Evolutionary conservation across 2,329 filamentous ascomycete species (phyloP).

Genomic region (Talaromyces sp.): DNA sequence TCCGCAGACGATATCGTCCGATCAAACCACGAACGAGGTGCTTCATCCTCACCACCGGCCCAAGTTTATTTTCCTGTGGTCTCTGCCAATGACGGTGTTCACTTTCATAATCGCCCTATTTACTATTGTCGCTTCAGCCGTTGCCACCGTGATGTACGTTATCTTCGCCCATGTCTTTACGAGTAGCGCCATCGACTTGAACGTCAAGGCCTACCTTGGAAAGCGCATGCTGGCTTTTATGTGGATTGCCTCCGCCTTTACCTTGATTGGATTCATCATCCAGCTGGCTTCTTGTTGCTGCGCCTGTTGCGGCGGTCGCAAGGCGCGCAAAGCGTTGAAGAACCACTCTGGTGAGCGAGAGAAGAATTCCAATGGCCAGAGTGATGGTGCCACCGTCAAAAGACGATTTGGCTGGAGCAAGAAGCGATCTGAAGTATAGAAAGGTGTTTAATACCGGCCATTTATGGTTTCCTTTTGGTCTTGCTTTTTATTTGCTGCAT

Average conservation of each 20-base stretch:
- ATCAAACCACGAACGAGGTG: conserved; percentile 18
- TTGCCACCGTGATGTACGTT: conserved; percentile 77
- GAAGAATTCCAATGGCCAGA: background rate
- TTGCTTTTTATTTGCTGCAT: background rate
- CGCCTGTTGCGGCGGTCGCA: conserved; percentile 36
- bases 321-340: conserved; percentile 29
- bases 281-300: conserved; percentile 76
- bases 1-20: conserved; percentile 26
- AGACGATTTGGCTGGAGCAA: conserved; percentile 7
- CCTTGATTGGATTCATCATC: conserved; percentile 63
- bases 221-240: conserved; percentile 76
- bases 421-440: conserved; percentile 1
- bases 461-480: background rate
- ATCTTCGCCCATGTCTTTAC: conserved; percentile 75
- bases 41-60: conserved; percentile 30
- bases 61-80: conserved; percentile 41
- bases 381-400: background rate
- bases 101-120: conserved; percentile 62
- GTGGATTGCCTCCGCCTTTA: conserved; percentile 71
- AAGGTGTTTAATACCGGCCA: background rate
- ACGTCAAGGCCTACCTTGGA: conserved; percentile 68
- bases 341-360: conserved; percentile 1
- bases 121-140: conserved; percentile 62
- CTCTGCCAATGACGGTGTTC: conserved; percentile 62
- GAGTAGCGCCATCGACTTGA: conserved; percentile 61